A percentile compares a stretch with the other conserved stretches of the same genome.
Evolutionary conservation across 306 rosid species (phyloP).

Genomic region (Vachellia collinsii): DNA sequence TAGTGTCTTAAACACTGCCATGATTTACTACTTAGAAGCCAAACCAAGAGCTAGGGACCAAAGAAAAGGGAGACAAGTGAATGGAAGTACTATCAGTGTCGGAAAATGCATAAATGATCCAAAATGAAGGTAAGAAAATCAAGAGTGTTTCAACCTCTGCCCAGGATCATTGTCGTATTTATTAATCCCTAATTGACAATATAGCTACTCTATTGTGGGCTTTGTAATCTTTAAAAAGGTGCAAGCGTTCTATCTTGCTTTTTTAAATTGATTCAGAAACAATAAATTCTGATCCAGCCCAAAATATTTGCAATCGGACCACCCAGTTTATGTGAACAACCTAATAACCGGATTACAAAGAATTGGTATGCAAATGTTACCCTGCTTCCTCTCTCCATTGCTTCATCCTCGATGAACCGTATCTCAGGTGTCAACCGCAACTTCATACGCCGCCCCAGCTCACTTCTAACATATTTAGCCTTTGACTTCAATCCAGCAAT

Average conservation of each 20-base stretch:
- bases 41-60: background rate
- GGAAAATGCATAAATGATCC: background rate
- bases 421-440: slow-evolving; percentile 90
- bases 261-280: background rate
- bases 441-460: slow-evolving; percentile 86
- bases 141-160: background rate
- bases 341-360: background rate
- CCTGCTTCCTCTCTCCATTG: slow-evolving; percentile 97
- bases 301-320: background rate
- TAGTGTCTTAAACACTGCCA: slow-evolving; percentile 20
- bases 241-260: background rate
- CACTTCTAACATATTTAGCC: slow-evolving; percentile 82
- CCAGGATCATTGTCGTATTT: background rate
- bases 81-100: background rate
- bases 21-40: background rate
- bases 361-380: slow-evolving; percentile 41
- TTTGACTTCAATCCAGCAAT: slow-evolving; percentile 88
- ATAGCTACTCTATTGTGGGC: background rate
- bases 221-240: background rate
- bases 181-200: background rate
- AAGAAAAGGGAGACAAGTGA: background rate
- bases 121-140: background rate
- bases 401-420: slow-evolving; percentile 86
- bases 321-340: background rate
- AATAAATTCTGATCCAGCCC: background rate